Evolutionary conservation across 148 eudicot species (phyloP).

Genomic region (Camellia granthamiana): DNA sequence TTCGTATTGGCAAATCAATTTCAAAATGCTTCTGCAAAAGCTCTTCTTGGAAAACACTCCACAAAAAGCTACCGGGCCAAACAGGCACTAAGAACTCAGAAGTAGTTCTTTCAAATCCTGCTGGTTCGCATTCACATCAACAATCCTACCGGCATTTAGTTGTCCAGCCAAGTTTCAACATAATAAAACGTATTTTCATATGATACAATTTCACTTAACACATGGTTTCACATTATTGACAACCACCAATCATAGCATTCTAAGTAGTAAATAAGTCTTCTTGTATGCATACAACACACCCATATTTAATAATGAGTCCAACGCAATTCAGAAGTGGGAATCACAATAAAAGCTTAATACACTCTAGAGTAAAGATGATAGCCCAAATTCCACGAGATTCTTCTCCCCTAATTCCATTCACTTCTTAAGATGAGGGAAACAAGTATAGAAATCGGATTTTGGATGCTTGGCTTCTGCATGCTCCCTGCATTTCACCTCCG

Average conservation of each 20-base stretch:
- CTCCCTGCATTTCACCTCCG: slow-evolving; percentile 89
- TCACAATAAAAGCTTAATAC: not conserved
- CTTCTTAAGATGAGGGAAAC: slow-evolving; percentile 85
- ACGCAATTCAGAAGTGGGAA: not conserved
- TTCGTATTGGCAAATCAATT: too few relatives aligned
- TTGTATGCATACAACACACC: not conserved
- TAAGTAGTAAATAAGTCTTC: not conserved
- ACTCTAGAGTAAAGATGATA: not conserved
- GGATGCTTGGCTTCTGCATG: slow-evolving; percentile 96
- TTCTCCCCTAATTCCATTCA: slow-evolving; percentile 24
- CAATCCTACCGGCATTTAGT: too few relatives aligned
- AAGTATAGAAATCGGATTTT: slow-evolving; percentile 52
- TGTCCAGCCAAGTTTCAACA: too few relatives aligned
- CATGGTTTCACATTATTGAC: not conserved
- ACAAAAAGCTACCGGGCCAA: too few relatives aligned
- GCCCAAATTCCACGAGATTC: not conserved
- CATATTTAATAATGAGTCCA: not conserved
- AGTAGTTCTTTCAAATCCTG: too few relatives aligned
- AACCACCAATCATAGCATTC: not conserved
- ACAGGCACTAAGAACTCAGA: too few relatives aligned
- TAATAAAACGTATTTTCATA: not conserved
- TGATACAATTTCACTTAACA: not conserved
- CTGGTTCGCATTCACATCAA: too few relatives aligned
- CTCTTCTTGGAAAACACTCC: too few relatives aligned
- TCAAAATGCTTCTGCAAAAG: too few relatives aligned